Evolutionary conservation across 306 rosid genomes (phyloP), one percentile per base, ranked within the genome.

Genomic region (Parietaria judaica): DNA sequence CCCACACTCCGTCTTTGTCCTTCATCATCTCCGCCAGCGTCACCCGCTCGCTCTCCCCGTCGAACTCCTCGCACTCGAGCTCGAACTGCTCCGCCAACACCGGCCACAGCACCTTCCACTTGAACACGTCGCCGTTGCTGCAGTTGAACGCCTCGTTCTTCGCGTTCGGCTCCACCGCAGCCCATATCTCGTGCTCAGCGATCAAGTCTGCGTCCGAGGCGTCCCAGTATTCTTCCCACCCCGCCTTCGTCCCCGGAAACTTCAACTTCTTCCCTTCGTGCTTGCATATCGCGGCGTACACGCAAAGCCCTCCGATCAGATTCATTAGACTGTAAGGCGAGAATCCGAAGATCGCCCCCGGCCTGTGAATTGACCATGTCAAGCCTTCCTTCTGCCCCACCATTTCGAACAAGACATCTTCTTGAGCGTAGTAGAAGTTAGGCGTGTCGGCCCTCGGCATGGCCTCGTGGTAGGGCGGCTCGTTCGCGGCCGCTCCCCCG

Each of bases 121-220:
- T 82, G 55, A 63, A 80, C 16, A 80, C 80, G 65, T 85, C 86
- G 2, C 88, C 94, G 2, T 85, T 85, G 65, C 66, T 74, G 47
- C 80, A 77, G 12, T 85, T 85, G 6, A 77, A 82, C 0, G 84
- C 82, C 47, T 85, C 84, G 51, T 85, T 79, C 70, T 67, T 72
- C 0, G 84, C 84, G 50, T 72, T 9, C 0, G 82, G 84, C n/a
- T 85, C 86, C 67, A 85, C 86, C 17, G 86, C 85, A 0, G 92
- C 84, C 92, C 88, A 82, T 31, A 85, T 79, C 17, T 79, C 68
- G 45, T 85, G 92, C 78, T 85, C 92, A 1, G 88, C 84, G 4
- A 79, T 78, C 80, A 85, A 41, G 71, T 82, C 92, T 0, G 84
- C 92, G 61, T 85, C 88, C 0, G 88, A 82, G 36, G 55, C 80